phyloP scores from a whole-genome alignment of 495 filamentous ascomycete genomes.

The Achaetomiella virescens region DNA sequence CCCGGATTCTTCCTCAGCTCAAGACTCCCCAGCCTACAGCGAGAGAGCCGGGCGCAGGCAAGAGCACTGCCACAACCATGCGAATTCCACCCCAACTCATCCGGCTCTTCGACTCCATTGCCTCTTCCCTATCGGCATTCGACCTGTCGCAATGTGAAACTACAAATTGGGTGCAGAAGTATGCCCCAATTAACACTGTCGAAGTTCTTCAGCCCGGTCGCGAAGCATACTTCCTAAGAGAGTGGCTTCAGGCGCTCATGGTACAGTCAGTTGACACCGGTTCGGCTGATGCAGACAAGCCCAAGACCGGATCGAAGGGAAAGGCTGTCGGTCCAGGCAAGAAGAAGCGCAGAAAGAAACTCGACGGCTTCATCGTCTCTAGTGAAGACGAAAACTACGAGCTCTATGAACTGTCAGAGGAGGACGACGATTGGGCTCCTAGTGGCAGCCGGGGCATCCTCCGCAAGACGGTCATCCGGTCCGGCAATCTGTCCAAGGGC shows the following conservation, averaged over 20 bases:
- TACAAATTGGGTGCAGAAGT: constrained; percentile 76
- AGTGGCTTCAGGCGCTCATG: constrained; percentile 76
- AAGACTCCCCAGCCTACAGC: constrained; percentile 9
- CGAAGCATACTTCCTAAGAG: constrained; percentile 64
- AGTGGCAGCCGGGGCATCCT: constrained; percentile 31
- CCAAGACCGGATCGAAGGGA: constrained; percentile 34
- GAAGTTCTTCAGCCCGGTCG: constrained; percentile 72
- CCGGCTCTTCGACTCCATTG: constrained; percentile 54
- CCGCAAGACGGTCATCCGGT: constrained; percentile 60
- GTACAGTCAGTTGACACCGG: constrained; percentile 68
- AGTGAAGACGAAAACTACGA: constrained; percentile 76
- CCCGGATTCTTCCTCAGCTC: constrained; percentile 34
- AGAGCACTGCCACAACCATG: constrained; percentile 13
- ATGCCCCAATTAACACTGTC: constrained; percentile 62
- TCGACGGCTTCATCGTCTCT: constrained; percentile 80
- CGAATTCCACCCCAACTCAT: constrained; percentile 52
- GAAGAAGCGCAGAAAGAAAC: constrained; percentile 64
- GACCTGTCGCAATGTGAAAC: constrained; percentile 72
- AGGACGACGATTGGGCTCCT: constrained; percentile 50
- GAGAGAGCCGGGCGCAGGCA: constrained; percentile 9
- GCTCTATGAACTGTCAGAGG: constrained; percentile 65
- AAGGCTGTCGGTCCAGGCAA: constrained; percentile 45
- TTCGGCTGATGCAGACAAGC: constrained; percentile 40
- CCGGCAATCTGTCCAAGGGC: constrained; percentile 41
- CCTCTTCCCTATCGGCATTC: constrained; percentile 63